phyloP scores from a whole-genome alignment of 768 basidiomycete genomes.

The Paxillus involutus region DNA sequence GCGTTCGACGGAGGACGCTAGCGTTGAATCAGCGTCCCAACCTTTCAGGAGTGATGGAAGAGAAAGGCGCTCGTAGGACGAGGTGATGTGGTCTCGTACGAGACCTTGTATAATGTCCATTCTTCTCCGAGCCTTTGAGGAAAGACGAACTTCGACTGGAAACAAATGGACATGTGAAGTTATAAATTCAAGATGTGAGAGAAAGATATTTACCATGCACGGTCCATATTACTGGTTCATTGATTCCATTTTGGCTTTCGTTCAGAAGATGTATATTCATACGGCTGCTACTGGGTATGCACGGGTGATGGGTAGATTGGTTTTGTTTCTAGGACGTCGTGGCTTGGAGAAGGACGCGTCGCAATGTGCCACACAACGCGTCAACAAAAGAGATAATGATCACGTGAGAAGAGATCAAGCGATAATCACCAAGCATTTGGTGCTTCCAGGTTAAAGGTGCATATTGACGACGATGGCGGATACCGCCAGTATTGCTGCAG shows the following conservation, averaged over 20 bases:
- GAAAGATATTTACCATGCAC: conserved; percentile 54
- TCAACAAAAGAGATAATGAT: conserved; percentile 32
- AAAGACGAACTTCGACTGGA: conserved; percentile 82
- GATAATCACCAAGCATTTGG: background rate
- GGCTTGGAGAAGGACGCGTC: conserved; percentile 14
- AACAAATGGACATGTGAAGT: background rate
- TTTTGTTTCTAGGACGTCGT: conserved; percentile 12
- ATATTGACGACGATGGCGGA: conserved; percentile 26
- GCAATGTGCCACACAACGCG: conserved; percentile 48
- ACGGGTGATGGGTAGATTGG: conserved; percentile 5
- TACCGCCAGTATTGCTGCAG: background rate
- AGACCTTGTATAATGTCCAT: conserved; percentile 72
- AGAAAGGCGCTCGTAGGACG: conserved; percentile 63
- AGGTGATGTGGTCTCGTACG: conserved; percentile 54
- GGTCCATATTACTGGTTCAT: conserved; percentile 47
- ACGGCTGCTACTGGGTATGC: background rate
- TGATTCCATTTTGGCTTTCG: background rate
- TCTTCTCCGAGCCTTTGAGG: conserved; percentile 64
- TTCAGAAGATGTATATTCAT: background rate
- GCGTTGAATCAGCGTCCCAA: conserved; percentile 74
- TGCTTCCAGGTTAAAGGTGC: background rate
- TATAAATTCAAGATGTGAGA: background rate
- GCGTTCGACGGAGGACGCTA: conserved; percentile 73
- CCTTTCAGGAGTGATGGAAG: conserved; percentile 72
- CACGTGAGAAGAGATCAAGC: conserved; percentile 29